phyloP scores from a whole-genome alignment of 1,284 basidiomycete species.

The Cryptococcus sp. region DNA sequence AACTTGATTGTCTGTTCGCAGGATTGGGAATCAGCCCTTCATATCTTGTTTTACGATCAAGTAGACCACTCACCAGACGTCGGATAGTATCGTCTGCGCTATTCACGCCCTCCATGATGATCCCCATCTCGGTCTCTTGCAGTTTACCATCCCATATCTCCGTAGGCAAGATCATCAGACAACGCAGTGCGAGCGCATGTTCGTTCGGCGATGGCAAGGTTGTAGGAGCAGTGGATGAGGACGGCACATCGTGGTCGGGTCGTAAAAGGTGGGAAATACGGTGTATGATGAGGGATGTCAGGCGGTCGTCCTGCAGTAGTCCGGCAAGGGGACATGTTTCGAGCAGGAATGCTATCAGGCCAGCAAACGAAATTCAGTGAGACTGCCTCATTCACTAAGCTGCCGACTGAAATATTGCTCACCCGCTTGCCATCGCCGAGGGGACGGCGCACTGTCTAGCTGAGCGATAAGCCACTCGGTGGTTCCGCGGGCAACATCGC shows the following conservation, averaged over 20 bases:
- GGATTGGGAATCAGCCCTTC: neutral
- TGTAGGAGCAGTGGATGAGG: slow-evolving; percentile 2
- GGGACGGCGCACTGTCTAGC: neutral
- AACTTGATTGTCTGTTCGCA: slow-evolving; percentile 35
- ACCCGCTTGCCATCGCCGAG: slow-evolving; percentile 10
- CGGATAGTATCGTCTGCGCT: slow-evolving; percentile 39
- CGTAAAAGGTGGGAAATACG: slow-evolving; percentile 6
- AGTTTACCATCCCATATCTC: slow-evolving; percentile 35
- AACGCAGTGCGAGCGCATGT: slow-evolving; percentile 40
- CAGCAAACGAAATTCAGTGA: slow-evolving; percentile 2
- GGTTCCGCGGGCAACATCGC: neutral
- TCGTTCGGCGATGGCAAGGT: slow-evolving; percentile 31
- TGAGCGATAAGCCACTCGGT: neutral
- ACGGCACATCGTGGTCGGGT: neutral
- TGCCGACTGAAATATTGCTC: neutral
- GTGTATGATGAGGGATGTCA: neutral
- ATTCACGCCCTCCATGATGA: slow-evolving; percentile 46
- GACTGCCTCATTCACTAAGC: neutral
- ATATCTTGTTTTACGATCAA: neutral
- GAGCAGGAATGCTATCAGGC: slow-evolving; percentile 19
- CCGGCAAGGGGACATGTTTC: slow-evolving; percentile 14
- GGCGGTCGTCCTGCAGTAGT: neutral
- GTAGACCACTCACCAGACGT: slow-evolving; percentile 27
- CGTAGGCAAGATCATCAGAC: slow-evolving; percentile 30
- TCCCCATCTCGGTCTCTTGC: slow-evolving; percentile 39